Evolutionary conservation across 108 stramenopile genomes (phyloP).

Genomic region (Seminavis robusta): DNA sequence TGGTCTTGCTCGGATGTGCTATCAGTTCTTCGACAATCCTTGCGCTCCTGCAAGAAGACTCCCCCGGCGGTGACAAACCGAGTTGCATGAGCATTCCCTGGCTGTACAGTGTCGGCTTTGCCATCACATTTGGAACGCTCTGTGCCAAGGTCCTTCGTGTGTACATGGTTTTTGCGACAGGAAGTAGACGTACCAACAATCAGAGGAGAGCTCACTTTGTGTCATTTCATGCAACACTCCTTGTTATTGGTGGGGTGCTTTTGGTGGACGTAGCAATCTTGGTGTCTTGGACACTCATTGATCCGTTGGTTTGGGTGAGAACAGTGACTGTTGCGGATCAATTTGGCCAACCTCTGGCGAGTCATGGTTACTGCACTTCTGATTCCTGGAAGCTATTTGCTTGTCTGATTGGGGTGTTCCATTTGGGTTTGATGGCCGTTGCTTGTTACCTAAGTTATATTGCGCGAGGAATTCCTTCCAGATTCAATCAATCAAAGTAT

Average conservation of each 20-base stretch:
- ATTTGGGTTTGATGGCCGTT: constrained; percentile 1
- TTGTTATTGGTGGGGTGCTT: constrained; percentile 4
- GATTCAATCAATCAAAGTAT: constrained; percentile 5
- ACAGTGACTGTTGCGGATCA: neutral
- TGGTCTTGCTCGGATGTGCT: constrained; percentile 7
- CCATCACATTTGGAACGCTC: constrained; percentile 23
- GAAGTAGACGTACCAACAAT: too few species aligned
- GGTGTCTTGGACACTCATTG: constrained; percentile 5
- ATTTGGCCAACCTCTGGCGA: constrained; percentile 7
- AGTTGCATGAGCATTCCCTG: constrained; percentile 29
- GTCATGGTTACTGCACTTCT: constrained; percentile 9
- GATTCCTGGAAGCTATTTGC: constrained; percentile 2
- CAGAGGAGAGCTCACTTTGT: too few species aligned
- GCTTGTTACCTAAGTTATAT: constrained; percentile 9
- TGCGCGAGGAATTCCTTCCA: constrained; percentile 6
- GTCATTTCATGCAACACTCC: constrained; percentile 1
- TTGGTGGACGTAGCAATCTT: constrained; percentile 5
- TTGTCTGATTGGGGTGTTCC: neutral
- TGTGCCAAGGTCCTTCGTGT: constrained; percentile 32
- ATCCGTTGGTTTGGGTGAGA: constrained; percentile 10
- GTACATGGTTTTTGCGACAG: too few species aligned
- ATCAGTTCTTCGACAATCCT: constrained; percentile 9
- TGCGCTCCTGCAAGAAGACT: neutral
- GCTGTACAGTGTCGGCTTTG: constrained; percentile 28
- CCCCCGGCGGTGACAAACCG: neutral